Evolutionary conservation across 2,329 filamentous ascomycete genomes (phyloP), one percentile per base, ranked within the genome.

Genomic region (Stagonosporopsis chrysanthemi): DNA sequence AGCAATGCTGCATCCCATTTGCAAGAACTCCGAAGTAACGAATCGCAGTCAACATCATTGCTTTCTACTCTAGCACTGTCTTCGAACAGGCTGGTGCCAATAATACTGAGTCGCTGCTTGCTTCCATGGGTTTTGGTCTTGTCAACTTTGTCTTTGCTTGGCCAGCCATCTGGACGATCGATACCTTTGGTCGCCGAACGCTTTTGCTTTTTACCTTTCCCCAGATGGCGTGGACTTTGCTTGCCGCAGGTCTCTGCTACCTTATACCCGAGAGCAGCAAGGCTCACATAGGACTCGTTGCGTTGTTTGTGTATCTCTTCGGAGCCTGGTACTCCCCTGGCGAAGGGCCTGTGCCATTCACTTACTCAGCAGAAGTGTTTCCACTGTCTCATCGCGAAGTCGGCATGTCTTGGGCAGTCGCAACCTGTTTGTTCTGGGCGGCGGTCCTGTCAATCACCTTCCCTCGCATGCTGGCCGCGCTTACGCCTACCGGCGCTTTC

Each of bases 301-400:
- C 80, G 0, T 65, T 86, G n/a, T 86, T 86, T 66, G 76, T 86
- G 38, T 86, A 83, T 69, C 71, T 86, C 6, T 86, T 85, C 59
- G 81, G 80, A 0, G 80, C 79, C 17, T 72, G 70, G 60, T 71
- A 75, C 52, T 68, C 64, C 4, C 78, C 78, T 4, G 78, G 79
- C 1, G 77, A 80, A 67, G 79, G 79, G 1, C 78, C 84, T 9
- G 87, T 90, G 0, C 87, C 88, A 0, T 90, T 88, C 23, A 63
- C 61, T 0, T 90, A 90, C 75, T 84, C 82, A 5, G 87, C 87
- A 50, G 88, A 90, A 74, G 86, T 89, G 2, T 90, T 87, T 70
- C 87, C 88, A 0, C 81, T 90, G 1, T 87, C 85, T 1, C 87
- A 90, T 67, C 82, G 88, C 61, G 73, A 79, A 65, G 69, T 79